These are phyloP conservation scores for Luffa acutangula DNA, from an alignment of 306 rosid genomes.

Conservation along the genomic window DNA sequence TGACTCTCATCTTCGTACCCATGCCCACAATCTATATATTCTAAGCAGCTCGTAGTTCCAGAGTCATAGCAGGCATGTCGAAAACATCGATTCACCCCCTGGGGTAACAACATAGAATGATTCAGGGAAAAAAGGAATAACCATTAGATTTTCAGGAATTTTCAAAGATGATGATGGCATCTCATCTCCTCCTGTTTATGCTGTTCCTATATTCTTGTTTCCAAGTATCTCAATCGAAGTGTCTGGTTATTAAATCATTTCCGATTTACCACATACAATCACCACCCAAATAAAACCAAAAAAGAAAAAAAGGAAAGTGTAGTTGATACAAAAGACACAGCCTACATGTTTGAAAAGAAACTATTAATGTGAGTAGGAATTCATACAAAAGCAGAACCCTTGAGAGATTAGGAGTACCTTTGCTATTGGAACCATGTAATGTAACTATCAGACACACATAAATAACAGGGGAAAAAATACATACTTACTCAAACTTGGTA, in stretches of 20 bases:
- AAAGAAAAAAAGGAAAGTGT: not conserved
- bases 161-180: not conserved
- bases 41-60: not conserved
- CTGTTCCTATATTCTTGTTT: not conserved
- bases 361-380: not conserved
- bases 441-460: not conserved
- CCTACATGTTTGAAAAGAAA: not conserved
- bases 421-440: not conserved
- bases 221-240: not conserved
- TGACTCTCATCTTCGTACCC: not conserved
- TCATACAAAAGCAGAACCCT: not conserved
- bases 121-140: constrained; percentile 1
- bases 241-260: not conserved
- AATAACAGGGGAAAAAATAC: not conserved
- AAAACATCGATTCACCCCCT: constrained; percentile 86
- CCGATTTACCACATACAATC: not conserved
- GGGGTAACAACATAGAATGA: constrained; percentile 15
- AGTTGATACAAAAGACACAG: not conserved
- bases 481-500: not conserved
- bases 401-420: not conserved
- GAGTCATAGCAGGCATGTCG: constrained; percentile 35
- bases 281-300: not conserved
- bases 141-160: not conserved
- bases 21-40: constrained; percentile 57
- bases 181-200: not conserved